These are phyloP conservation scores for Candida pseudocylindracea DNA, from an alignment of 1,139 yeast genomes.

Conservation along the genomic window DNA sequence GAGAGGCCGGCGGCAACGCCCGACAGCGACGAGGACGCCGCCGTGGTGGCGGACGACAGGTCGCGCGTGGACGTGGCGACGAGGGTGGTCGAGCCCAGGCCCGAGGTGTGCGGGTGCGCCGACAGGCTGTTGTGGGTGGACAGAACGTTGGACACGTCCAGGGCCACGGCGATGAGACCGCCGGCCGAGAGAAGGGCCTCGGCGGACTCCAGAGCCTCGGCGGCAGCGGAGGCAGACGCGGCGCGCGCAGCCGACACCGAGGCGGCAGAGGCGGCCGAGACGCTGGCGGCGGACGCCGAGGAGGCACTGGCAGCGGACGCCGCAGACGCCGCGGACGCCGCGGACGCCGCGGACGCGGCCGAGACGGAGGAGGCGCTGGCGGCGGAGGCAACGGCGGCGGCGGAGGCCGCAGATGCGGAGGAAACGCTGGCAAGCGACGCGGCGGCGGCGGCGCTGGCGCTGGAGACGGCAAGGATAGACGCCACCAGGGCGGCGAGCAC, in stretches of 20 bases:
- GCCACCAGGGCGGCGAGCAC: not conserved
- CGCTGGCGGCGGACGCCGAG: constrained; percentile 3
- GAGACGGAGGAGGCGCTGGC: constrained; percentile 2
- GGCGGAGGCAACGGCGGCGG: constrained; percentile 3
- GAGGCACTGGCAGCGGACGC: constrained; percentile 6
- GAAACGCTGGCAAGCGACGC: not conserved
- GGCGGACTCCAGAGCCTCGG: constrained; percentile 1
- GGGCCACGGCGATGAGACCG: no score
- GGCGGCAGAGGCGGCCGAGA: constrained; percentile 2
- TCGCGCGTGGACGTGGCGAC: no score
- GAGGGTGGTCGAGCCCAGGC: no score
- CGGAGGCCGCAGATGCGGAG: constrained; percentile 2
- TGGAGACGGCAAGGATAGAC: not conserved
- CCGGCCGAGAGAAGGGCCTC: no score
- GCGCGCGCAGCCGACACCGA: constrained; percentile 1
- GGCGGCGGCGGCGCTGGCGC: not conserved
- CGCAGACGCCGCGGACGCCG: constrained; percentile 3
- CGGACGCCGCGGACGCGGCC: constrained; percentile 5
- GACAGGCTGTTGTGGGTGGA: no score
- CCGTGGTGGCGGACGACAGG: no score
- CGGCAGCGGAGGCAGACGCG: constrained; percentile 3
- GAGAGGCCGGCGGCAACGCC: no score
- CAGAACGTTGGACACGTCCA: no score
- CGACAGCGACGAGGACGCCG: no score
- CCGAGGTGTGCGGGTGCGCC: no score